A percentile compares a stretch with the other conserved stretches of the same genome.
Evolutionary conservation across 2,329 filamentous ascomycete species (phyloP).

Genomic region (Lachnellula occidentalis): DNA sequence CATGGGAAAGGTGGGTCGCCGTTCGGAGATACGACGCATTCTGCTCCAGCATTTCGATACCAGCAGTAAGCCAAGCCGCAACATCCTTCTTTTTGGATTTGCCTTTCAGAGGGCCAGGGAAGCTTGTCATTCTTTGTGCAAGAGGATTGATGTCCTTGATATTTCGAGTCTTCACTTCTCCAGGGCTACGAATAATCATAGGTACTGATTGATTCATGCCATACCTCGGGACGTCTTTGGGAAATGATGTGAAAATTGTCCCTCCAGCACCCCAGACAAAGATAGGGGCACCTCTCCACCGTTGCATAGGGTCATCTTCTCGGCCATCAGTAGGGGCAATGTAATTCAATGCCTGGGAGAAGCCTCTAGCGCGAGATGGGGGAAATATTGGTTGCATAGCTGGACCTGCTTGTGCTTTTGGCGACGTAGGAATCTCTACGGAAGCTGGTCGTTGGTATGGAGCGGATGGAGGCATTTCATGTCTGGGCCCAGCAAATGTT

Average conservation of each 20-base stretch:
- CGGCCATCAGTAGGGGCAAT: conserved; percentile 60
- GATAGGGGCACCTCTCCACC: conserved; percentile 87
- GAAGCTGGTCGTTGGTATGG: conserved; percentile 49
- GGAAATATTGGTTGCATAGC: conserved; percentile 9
- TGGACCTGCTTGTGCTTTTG: conserved; percentile 12
- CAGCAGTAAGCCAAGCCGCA: conserved; percentile 69
- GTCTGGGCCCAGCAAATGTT: conserved; percentile 42
- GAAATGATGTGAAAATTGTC: conserved; percentile 75
- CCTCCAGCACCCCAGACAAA: conserved; percentile 88
- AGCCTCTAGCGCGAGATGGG: conserved; percentile 41
- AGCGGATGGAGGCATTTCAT: conserved; percentile 33
- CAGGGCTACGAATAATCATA: conserved; percentile 74
- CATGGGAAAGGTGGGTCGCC: conserved; percentile 47
- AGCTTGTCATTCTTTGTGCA: conserved; percentile 67
- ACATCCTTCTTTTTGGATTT: conserved; percentile 97
- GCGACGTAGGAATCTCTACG: conserved; percentile 29
- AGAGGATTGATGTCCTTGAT: conserved; percentile 69
- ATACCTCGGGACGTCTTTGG: conserved; percentile 83
- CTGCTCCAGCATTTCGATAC: conserved; percentile 69
- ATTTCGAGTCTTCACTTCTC: conserved; percentile 73
- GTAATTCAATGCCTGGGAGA: conserved; percentile 52
- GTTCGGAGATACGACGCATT: conserved; percentile 36
- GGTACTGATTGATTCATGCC: conserved; percentile 62
- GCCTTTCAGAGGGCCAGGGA: conserved; percentile 81
- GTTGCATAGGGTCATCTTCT: conserved; percentile 70